phyloP scores from a whole-genome alignment of 2,329 filamentous ascomycete genomes.

The Cercospora canescens region DNA sequence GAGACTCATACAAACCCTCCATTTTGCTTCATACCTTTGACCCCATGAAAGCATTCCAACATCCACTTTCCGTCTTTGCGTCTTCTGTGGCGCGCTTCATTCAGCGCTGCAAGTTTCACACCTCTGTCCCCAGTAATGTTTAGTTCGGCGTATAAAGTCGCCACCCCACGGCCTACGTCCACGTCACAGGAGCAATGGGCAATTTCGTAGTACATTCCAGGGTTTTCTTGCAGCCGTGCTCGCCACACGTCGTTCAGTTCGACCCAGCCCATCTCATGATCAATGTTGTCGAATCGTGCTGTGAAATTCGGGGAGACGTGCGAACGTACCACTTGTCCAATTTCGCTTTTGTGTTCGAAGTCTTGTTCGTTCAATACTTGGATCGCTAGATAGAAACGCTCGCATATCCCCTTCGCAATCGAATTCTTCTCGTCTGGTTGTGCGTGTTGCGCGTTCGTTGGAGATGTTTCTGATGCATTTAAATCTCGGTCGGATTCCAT shows the following conservation, averaged over 20 bases:
- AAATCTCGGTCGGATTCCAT: background rate
- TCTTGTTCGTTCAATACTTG: slow-evolving; percentile 2
- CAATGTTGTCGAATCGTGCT: slow-evolving; percentile 11
- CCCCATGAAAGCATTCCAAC: slow-evolving; percentile 1
- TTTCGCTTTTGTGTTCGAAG: background rate
- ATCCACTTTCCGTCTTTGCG: slow-evolving; percentile 7
- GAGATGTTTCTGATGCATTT: background rate
- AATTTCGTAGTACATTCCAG: background rate
- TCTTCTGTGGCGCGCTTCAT: background rate
- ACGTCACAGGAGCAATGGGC: slow-evolving; percentile 9
- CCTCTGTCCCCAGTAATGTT: background rate
- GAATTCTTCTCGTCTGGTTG: background rate
- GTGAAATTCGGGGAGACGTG: slow-evolving; percentile 1
- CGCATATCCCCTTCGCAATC: background rate
- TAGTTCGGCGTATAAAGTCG: slow-evolving; percentile 1
- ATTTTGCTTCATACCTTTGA: slow-evolving; percentile 6
- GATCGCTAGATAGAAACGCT: background rate
- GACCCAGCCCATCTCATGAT: background rate
- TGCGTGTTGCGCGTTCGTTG: background rate
- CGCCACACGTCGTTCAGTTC: background rate
- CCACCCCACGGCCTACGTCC: slow-evolving; percentile 6
- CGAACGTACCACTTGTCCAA: background rate
- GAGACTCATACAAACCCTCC: slow-evolving; percentile 10
- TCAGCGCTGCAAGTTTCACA: slow-evolving; percentile 4
- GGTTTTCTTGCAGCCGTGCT: slow-evolving; percentile 2